These are phyloP conservation scores for Wickerhamiella parazyma DNA, from an alignment of 805 yeast species.

Conservation along the genomic window DNA sequence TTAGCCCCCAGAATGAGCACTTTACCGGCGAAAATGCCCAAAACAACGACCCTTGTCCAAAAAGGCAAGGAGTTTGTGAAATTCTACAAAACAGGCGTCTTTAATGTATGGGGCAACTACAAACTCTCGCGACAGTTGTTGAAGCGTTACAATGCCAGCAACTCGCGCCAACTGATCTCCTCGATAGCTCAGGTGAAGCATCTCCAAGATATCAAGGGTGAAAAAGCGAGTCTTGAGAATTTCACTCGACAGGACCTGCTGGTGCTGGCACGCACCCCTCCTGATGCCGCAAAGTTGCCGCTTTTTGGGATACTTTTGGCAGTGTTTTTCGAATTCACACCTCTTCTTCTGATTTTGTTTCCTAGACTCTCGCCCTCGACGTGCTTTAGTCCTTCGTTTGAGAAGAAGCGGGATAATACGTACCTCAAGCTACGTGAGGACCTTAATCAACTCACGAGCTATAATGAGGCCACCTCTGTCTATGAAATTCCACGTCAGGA, in stretches of 20 bases:
- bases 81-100: conserved; percentile 37
- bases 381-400: conserved; percentile 25
- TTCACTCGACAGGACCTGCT: conserved; percentile 36
- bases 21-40: conserved; percentile 22
- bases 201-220: background rate
- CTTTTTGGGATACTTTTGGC: conserved; percentile 41
- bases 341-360: conserved; percentile 36
- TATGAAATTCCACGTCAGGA: conserved; percentile 5
- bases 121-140: conserved; percentile 12
- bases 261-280: conserved; percentile 35
- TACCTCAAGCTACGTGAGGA: background rate
- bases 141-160: conserved; percentile 12
- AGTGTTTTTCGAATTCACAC: conserved; percentile 45
- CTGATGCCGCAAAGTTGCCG: conserved; percentile 42
- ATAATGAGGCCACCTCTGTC: conserved; percentile 9
- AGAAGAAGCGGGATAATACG: background rate
- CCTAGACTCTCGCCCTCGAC: conserved; percentile 52
- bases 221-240: background rate
- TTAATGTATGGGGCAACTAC: conserved; percentile 35
- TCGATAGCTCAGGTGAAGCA: conserved; percentile 12
- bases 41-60: conserved; percentile 14
- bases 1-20: conserved; percentile 16
- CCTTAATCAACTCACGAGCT: background rate
- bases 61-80: conserved; percentile 21
- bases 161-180: conserved; percentile 15